These are phyloP conservation scores for Verticillium isaacii DNA, from an alignment of 2,329 filamentous ascomycete species.

Conservation along the genomic window DNA sequence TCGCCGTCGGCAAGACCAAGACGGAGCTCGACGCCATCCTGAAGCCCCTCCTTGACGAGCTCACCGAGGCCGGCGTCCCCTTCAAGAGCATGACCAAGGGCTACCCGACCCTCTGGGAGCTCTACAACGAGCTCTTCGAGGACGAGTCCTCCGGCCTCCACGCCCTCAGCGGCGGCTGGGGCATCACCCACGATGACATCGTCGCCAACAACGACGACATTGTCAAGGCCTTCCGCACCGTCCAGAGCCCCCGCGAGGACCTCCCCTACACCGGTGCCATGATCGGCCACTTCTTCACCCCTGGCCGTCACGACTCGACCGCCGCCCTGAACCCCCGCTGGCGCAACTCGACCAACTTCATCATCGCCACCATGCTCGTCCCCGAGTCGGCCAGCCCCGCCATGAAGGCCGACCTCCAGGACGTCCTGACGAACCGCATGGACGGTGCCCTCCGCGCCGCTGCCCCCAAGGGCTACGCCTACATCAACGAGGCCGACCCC, in stretches of 20 bases:
- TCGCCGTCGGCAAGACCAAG: constrained; percentile 28
- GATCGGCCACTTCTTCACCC: constrained; percentile 33
- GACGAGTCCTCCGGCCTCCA: constrained; percentile 26
- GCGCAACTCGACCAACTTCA: constrained; percentile 26
- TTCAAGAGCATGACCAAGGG: constrained; percentile 22
- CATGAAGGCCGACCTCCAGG: constrained; percentile 35
- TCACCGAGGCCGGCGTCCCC: constrained; percentile 20
- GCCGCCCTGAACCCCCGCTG: constrained; percentile 34
- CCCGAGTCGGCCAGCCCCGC: constrained; percentile 33
- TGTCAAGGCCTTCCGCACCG: constrained; percentile 27
- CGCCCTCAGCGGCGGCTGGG: constrained; percentile 31
- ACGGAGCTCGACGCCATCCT: constrained; percentile 28
- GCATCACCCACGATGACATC: constrained; percentile 29
- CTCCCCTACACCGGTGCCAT: constrained; percentile 21
- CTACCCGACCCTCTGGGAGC: constrained; percentile 27
- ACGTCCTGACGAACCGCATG: constrained; percentile 29
- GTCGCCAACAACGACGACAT: constrained; percentile 27
- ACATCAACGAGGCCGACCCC: constrained; percentile 39
- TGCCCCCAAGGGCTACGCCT: constrained; percentile 32
- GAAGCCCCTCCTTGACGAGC: constrained; percentile 26
- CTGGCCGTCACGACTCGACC: constrained; percentile 18
- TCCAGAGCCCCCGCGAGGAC: constrained; percentile 20
- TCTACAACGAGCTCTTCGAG: constrained; percentile 32
- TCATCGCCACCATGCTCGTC: constrained; percentile 27
- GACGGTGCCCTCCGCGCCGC: constrained; percentile 29